Evolutionary conservation across 139 green algal species (phyloP).

Genomic region (Deuterostichococcus epilithicus): DNA sequence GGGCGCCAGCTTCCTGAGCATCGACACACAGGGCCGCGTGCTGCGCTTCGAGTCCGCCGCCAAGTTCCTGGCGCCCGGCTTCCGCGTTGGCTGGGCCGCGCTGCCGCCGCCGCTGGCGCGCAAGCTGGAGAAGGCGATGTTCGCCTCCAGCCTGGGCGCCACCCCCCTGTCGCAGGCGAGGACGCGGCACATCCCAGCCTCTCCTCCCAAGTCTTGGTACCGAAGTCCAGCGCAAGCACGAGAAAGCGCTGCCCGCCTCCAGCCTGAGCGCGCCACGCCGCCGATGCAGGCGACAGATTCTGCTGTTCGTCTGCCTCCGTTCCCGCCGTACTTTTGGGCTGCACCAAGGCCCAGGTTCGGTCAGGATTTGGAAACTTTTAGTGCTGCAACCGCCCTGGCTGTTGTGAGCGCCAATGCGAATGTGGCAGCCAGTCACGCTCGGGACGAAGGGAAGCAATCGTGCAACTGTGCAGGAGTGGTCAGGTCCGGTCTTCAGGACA

Average conservation of each 20-base stretch:
- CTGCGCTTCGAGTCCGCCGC: constrained; percentile 15
- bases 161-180: constrained; percentile 8
- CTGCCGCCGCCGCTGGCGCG: neutral
- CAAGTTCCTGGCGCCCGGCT: constrained; percentile 18
- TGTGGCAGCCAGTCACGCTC: no score
- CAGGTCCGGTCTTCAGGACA: neutral
- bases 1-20: constrained; percentile 9
- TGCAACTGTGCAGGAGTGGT: neutral
- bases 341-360: no score
- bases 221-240: neutral
- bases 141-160: constrained; percentile 5
- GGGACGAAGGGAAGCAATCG: neutral
- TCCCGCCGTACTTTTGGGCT: no score
- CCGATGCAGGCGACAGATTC: no score
- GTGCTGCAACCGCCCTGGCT: no score
- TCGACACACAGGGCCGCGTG: constrained; percentile 22
- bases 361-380: no score
- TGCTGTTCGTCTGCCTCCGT: no score
- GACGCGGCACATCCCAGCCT: neutral
- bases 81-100: constrained; percentile 14
- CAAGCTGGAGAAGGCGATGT: constrained; percentile 4
- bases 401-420: no score
- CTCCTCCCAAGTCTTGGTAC: neutral
- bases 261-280: no score
- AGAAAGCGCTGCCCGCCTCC: no score